Evolutionary conservation across 2,329 filamentous ascomycete genomes (phyloP).

Genomic region (Alternaria arbusti): DNA sequence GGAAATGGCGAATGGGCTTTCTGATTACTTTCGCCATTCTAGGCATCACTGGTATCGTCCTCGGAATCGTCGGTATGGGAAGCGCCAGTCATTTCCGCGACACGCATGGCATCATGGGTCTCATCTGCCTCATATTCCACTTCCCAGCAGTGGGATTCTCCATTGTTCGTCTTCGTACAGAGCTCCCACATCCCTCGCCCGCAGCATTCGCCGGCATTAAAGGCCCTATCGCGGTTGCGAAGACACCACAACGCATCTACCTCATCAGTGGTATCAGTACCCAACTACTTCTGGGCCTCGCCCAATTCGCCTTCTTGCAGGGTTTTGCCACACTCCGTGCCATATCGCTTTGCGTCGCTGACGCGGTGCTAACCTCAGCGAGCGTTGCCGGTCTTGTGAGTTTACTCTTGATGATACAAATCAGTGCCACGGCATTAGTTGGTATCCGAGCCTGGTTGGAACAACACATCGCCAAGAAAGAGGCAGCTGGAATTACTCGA

Average conservation of each 20-base stretch:
- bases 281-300: constrained; percentile 25
- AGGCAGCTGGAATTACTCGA: constrained; percentile 1
- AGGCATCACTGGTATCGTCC: constrained; percentile 23
- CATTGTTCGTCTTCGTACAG: constrained; percentile 30
- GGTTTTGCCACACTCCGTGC: constrained; percentile 31
- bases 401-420: constrained; percentile 28
- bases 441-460: constrained; percentile 34
- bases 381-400: constrained; percentile 20
- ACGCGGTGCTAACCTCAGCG: constrained; percentile 31
- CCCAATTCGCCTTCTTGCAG: constrained; percentile 27
- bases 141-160: constrained; percentile 23
- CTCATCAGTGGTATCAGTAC: constrained; percentile 26
- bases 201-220: constrained; percentile 29
- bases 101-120: constrained; percentile 33
- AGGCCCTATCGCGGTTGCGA: constrained; percentile 25
- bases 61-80: constrained; percentile 37
- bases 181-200: constrained; percentile 23
- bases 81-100: constrained; percentile 31
- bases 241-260: constrained; percentile 31
- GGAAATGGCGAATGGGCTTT: constrained; percentile 33
- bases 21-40: constrained; percentile 24
- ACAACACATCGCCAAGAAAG: constrained; percentile 29
- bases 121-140: constrained; percentile 27
- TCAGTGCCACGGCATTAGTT: constrained; percentile 27
- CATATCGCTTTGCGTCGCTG: constrained; percentile 36